Percentiles rank a stretch among this genome's conserved stretches.
These are phyloP conservation scores for Magnaporthiopsis incrustans DNA, from an alignment of 2,329 filamentous ascomycete genomes.

Conservation along the genomic window DNA sequence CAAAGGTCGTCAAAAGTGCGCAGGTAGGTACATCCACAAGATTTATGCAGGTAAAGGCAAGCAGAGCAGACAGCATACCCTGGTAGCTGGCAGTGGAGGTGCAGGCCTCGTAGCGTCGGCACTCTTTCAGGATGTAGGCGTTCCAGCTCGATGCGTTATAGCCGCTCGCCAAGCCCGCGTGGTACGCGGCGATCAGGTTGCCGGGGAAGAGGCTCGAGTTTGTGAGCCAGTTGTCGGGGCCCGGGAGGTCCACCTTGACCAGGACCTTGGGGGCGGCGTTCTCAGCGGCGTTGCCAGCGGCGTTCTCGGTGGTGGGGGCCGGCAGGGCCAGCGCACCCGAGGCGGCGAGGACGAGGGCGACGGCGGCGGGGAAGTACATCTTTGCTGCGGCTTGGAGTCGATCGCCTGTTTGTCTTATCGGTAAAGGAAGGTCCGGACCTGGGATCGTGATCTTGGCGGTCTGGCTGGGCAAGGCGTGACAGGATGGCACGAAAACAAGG, in stretches of 20 bases:
- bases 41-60: background rate
- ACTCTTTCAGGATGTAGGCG: background rate
- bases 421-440: too few species aligned
- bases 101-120: background rate
- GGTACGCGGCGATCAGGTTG: conserved; percentile 72
- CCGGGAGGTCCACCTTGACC: conserved; percentile 7
- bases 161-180: conserved; percentile 83
- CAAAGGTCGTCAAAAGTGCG: background rate
- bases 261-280: conserved; percentile 5
- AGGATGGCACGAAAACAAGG: background rate
- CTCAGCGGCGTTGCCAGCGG: too few species aligned
- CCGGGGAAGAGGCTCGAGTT: background rate
- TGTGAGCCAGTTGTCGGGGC: conserved; percentile 4
- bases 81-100: conserved; percentile 3
- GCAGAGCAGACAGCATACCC: background rate
- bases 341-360: conserved; percentile 3
- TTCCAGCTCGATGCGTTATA: conserved; percentile 53
- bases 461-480: background rate
- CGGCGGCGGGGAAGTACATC: background rate
- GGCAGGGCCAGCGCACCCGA: background rate
- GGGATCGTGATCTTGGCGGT: background rate
- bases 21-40: background rate
- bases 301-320: background rate
- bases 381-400: background rate
- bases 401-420: background rate